Evolutionary conservation across 163 green algal species (phyloP).

Genomic region (Scenedesmus sp.): DNA sequence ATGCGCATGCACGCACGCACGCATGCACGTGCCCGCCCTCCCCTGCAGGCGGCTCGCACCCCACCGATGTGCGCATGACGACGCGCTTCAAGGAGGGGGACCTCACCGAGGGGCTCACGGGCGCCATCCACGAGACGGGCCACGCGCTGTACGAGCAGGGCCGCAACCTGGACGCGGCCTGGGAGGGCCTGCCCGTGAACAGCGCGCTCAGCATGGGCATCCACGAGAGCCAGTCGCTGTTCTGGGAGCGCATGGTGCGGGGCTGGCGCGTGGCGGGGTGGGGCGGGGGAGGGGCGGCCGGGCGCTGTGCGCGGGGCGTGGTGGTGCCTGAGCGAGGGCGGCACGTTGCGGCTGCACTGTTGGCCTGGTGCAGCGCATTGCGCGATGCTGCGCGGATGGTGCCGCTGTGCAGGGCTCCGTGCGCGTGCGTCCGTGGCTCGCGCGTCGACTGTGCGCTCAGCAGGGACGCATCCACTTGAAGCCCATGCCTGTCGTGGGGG

Average conservation of each 20-base stretch:
- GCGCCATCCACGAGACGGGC: constrained; percentile 88
- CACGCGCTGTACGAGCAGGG: constrained; percentile 89
- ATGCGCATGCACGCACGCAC: not conserved
- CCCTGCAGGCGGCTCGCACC: constrained; percentile 68
- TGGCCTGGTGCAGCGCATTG: too few relatives aligned
- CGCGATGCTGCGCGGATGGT: constrained; percentile 49
- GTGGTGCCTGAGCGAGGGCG: too few relatives aligned
- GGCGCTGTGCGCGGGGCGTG: too few relatives aligned
- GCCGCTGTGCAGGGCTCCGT: too few relatives aligned
- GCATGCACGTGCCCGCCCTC: too few relatives aligned
- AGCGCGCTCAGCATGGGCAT: constrained; percentile 88
- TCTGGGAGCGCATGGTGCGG: constrained; percentile 94
- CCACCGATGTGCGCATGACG: constrained; percentile 93
- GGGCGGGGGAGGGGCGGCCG: too few relatives aligned
- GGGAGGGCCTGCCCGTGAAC: constrained; percentile 76
- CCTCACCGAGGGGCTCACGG: constrained; percentile 85
- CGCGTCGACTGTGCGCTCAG: constrained; percentile 76
- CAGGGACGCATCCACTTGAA: constrained; percentile 95
- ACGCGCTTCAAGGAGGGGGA: constrained; percentile 91
- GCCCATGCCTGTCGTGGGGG: constrained; percentile 83
- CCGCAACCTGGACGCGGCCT: constrained; percentile 46
- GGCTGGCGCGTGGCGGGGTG: not conserved
- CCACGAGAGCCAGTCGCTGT: constrained; percentile 91
- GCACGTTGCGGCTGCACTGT: too few relatives aligned
- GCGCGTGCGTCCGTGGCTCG: constrained; percentile 39